Evolutionary conservation across 495 filamentous ascomycete species (phyloP).

Genomic region (Astrothelium subdiscretum): DNA sequence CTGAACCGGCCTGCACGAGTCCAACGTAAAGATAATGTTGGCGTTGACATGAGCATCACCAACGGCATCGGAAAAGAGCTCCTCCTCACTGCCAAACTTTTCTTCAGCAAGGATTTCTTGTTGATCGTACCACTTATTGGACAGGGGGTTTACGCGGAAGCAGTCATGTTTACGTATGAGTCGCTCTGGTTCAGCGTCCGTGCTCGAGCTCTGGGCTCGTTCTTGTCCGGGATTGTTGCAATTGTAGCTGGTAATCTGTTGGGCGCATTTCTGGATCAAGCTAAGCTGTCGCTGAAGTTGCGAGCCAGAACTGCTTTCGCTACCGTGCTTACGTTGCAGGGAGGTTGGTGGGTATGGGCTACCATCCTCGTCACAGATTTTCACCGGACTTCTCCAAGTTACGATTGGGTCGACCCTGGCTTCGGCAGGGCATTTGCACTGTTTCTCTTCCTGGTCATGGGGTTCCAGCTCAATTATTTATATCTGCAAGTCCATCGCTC

Average conservation of each 20-base stretch:
- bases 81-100: constrained; percentile 37
- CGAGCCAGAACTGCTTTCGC: constrained; percentile 35
- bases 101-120: constrained; percentile 41
- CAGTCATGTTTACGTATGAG: constrained; percentile 52
- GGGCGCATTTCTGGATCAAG: constrained; percentile 44
- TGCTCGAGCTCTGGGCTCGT: constrained; percentile 48
- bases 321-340: constrained; percentile 40
- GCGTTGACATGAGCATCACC: constrained; percentile 39
- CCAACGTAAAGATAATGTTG: constrained; percentile 43
- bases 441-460: constrained; percentile 45
- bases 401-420: constrained; percentile 44
- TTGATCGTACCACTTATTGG: constrained; percentile 49
- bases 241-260: constrained; percentile 45
- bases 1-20: constrained; percentile 42
- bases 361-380: constrained; percentile 45
- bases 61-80: constrained; percentile 40
- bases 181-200: constrained; percentile 51
- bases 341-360: constrained; percentile 52
- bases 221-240: constrained; percentile 48
- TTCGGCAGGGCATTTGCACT: constrained; percentile 48
- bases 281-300: constrained; percentile 35
- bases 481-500: constrained; percentile 36
- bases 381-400: constrained; percentile 36
- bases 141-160: constrained; percentile 49
- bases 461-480: constrained; percentile 55